Evolutionary conservation across 768 basidiomycete species (phyloP), one percentile per base, ranked within the genome.

Genomic region (Lanmaoa rubissima): DNA sequence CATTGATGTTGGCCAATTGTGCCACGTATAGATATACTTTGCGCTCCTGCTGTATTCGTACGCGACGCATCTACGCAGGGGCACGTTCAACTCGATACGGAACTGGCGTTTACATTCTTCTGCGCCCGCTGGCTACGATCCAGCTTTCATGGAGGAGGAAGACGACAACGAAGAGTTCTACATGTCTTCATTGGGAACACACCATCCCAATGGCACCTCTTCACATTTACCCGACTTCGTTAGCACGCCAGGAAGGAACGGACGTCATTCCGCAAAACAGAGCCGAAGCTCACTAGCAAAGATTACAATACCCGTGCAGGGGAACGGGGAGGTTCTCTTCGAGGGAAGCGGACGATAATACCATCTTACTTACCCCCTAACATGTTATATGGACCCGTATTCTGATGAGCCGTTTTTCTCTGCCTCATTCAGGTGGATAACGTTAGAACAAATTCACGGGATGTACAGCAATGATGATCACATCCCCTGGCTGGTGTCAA

Each of bases 31-130:
- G 96, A 78, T 96, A 54, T 99, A 97, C 77, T 94, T 99, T 72
- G 88, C 89, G 43, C 74, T 90, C 41, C 73, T 94, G 54, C 76
- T 98, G 32, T 99, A 98, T 73, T 98, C 96, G 14, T 98, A 91
- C 71, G 94, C 94, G 4, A 78, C 84, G 2, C 97, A 98, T 71
- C 86, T 98, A 51, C 90, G 94, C 44, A 88, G 88, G 65, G 92
- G 94, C 45, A 90, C 92, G 24, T 98, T 95, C 68, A 89, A 90
- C 61, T 77, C 87, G 14, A 84, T 99, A 43, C 82, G 82, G 48
- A 72, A 79, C 54, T 72, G 73, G 55, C 68, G 73, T 34, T 31
- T 57, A 10, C 19, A 44, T 57, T 53, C 62, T 12, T 47, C 61
- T 5, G 51, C 53, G 32, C 53, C 71, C 41, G 63, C 61, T 53